Conservation (phyloP, 805 yeast genomes). For the Wickerhamiella spandovensis region DNA sequence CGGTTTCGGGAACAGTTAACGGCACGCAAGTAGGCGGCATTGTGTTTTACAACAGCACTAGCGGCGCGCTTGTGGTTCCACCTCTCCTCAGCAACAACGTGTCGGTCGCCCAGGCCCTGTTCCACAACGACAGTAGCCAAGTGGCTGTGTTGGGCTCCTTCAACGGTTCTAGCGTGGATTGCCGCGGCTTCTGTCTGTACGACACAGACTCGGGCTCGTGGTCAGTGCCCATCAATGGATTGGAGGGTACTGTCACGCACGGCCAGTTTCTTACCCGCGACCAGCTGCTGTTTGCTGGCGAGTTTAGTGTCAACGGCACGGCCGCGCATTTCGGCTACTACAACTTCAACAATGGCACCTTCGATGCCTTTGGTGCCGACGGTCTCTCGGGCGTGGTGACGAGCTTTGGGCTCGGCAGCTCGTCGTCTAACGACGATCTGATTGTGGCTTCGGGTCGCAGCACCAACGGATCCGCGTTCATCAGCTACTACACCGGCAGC, state of each 20-base stretch:
- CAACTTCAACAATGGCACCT: constrained; percentile 31
- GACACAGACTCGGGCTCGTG: constrained; percentile 29
- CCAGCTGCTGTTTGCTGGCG: constrained; percentile 38
- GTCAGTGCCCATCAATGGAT: background rate
- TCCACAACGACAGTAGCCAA: constrained; percentile 8
- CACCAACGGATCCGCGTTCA: constrained; percentile 22
- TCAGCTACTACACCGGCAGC: constrained; percentile 34
- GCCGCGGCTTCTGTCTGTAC: constrained; percentile 39
- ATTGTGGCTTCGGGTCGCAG: constrained; percentile 31
- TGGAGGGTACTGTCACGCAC: background rate
- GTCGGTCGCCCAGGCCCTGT: constrained; percentile 1
- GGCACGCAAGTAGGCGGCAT: background rate
- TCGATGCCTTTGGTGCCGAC: background rate
- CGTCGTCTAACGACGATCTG: constrained; percentile 30
- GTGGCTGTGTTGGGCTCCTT: constrained; percentile 10
- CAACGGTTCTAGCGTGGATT: background rate
- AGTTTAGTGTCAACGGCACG: constrained; percentile 31
- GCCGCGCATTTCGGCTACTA: constrained; percentile 37
- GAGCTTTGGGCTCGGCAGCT: constrained; percentile 20
- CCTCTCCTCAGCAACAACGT: background rate
- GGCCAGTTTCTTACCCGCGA: constrained; percentile 31
- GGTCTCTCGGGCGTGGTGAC: background rate
- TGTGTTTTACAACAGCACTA: background rate
- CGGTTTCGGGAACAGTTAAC: background rate
- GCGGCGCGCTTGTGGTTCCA: background rate